Conservation (phyloP, 2,329 filamentous ascomycete species). For the Fusarium circinatum region DNA sequence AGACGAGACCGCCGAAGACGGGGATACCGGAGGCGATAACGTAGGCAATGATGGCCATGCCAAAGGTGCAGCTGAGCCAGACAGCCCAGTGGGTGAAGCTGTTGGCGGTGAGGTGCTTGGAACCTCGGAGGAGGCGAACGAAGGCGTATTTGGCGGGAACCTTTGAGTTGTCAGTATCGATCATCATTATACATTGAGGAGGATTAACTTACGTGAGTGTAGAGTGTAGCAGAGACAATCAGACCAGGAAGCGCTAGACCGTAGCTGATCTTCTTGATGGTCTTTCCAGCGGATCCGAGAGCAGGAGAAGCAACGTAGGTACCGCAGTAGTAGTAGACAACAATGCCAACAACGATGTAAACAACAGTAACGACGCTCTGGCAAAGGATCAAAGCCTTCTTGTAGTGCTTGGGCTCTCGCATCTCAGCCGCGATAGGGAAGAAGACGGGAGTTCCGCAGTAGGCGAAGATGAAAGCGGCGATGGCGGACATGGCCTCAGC, state of each 20-base stretch:
- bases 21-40: conserved; percentile 39
- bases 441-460: conserved; percentile 50
- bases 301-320: conserved; percentile 59
- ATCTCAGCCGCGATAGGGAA: conserved; percentile 49
- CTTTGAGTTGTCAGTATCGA: neutral
- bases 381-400: conserved; percentile 43
- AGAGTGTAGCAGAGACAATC: conserved; percentile 41
- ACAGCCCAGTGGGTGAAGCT: conserved; percentile 45
- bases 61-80: conserved; percentile 47
- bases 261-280: conserved; percentile 57
- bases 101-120: conserved; percentile 47
- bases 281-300: conserved; percentile 56
- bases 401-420: conserved; percentile 46
- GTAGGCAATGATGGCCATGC: conserved; percentile 43
- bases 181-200: rapidly evolving
- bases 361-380: conserved; percentile 45
- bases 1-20: conserved; percentile 45
- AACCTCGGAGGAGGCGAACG: conserved; percentile 42
- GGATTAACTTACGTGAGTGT: conserved; percentile 40
- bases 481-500: conserved; percentile 47
- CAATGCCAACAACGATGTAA: conserved; percentile 48
- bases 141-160: conserved; percentile 33
- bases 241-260: conserved; percentile 49
- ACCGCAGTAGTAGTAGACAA: conserved; percentile 60
- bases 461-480: conserved; percentile 51